A percentile compares a stretch with the other conserved stretches of the same genome.
These are phyloP conservation scores for Amaranthus cruentus DNA, from an alignment of 148 eudicot species.

Conservation along the genomic window DNA sequence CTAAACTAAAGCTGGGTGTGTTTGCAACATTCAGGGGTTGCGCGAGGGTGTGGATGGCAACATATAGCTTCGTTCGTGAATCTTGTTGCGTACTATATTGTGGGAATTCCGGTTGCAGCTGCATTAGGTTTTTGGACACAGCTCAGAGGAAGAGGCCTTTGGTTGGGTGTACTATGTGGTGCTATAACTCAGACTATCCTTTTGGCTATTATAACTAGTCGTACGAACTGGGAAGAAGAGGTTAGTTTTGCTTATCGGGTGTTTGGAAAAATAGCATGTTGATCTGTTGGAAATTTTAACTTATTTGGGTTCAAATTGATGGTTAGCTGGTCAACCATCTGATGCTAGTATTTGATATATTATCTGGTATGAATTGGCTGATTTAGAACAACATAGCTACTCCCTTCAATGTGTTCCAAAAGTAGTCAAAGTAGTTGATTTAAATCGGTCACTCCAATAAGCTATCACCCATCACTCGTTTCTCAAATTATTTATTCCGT, in stretches of 20 bases:
- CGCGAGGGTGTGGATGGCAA: slow-evolving; percentile 96
- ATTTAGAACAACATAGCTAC: no score
- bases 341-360: no score
- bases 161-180: slow-evolving; percentile 71
- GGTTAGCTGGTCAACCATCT: no score
- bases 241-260: slow-evolving; percentile 11
- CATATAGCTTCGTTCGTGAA: slow-evolving; percentile 74
- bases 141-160: slow-evolving; percentile 67
- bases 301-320: no score
- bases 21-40: slow-evolving; percentile 46
- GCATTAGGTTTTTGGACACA: slow-evolving; percentile 57
- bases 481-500: no score
- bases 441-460: no score
- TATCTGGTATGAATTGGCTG: no score
- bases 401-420: no score
- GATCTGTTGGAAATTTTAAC: no score
- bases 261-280: no score
- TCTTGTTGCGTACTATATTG: slow-evolving; percentile 68
- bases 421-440: no score
- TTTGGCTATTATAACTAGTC: slow-evolving; percentile 39
- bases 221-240: slow-evolving; percentile 66
- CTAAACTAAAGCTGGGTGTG: background rate
- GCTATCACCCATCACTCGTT: no score
- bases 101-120: slow-evolving; percentile 73
- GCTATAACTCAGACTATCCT: slow-evolving; percentile 44